Base-by-base conservation (phyloP, 208 protist species). In the Leishmania martiniquensis region DNA sequence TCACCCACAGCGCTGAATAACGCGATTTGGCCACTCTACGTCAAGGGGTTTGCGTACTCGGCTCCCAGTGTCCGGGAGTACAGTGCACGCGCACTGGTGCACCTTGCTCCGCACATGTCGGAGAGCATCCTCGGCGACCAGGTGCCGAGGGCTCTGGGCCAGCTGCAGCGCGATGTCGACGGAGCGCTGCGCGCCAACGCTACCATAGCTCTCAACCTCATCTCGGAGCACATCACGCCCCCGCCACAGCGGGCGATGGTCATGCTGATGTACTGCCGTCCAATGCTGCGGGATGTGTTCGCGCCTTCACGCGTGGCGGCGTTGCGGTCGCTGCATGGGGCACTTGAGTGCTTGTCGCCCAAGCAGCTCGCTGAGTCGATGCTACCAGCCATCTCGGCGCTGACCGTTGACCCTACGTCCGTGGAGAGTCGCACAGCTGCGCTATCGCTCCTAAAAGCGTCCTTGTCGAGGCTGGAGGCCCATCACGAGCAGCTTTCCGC, bases 251-350 rank as follows among this genome's bases (percentile, higher is more conserved):
- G 93, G 17, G 85, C 87, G 34, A 72, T 59, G 44, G 83, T 94
- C 3, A 75, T 97, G 42, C 72, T 94, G 37, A 80, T 80, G 20
- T 89, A 75, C 20, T 97, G 95, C 78, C 79, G 85, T 29, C 83
- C 94, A 29, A 94, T 95, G 88, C 81, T 98, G 22, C 91, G 92
- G 34, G 95, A 98, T 75, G 82, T 89, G 29, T 97, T 97, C 84
- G 76, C 84, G 49, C 93, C 88, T 20, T 93, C 85, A 13, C 85
- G 94, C 10, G 34, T 91, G 52, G 91, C 90, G 32, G 91, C 90
- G 0, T 76, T 96, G 72, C 84, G 84, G 13, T 87, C 86, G 34
- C 76, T 97, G 55, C 71, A 85, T 7, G 77, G 89, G 12, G 88
- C 86, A 7, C 47, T 92, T 5, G 70, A 83, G 22, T 80, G 71